phyloP scores from a whole-genome alignment of 1,284 basidiomycete species.

The Tilletia caries region DNA sequence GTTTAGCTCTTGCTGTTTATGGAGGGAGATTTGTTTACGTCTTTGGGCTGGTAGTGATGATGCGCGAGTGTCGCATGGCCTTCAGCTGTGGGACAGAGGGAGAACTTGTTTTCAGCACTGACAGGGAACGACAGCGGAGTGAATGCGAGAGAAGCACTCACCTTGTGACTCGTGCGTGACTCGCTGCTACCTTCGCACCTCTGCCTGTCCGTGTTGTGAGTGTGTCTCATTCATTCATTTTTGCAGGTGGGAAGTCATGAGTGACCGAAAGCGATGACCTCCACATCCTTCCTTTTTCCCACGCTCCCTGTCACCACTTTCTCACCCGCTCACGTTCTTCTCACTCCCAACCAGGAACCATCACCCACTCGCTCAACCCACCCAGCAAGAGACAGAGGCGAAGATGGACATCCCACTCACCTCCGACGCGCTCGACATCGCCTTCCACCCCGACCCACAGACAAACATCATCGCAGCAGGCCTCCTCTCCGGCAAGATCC shows the following conservation, averaged over 20 bases:
- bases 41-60: too few relatives aligned
- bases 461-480: conserved; percentile 67
- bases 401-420: conserved; percentile 54
- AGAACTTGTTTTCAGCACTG: too few relatives aligned
- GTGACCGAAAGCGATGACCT: neutral
- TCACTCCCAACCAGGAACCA: neutral
- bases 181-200: too few relatives aligned
- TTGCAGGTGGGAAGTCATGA: neutral
- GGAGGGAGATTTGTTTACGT: too few relatives aligned
- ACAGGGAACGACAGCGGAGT: too few relatives aligned
- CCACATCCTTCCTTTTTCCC: conserved; percentile 2
- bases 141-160: too few relatives aligned
- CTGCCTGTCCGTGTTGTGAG: too few relatives aligned
- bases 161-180: too few relatives aligned
- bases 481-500: conserved; percentile 76
- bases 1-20: too few relatives aligned
- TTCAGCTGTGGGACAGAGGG: too few relatives aligned
- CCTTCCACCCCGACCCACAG: conserved; percentile 71
- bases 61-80: too few relatives aligned
- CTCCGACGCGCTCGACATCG: conserved; percentile 81
- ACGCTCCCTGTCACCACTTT: neutral
- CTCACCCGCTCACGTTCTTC: neutral
- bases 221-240: too few relatives aligned
- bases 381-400: neutral
- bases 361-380: neutral